Base-by-base conservation (phyloP, 129 eudicot species). In the Helichrysum umbraculigerum region DNA sequence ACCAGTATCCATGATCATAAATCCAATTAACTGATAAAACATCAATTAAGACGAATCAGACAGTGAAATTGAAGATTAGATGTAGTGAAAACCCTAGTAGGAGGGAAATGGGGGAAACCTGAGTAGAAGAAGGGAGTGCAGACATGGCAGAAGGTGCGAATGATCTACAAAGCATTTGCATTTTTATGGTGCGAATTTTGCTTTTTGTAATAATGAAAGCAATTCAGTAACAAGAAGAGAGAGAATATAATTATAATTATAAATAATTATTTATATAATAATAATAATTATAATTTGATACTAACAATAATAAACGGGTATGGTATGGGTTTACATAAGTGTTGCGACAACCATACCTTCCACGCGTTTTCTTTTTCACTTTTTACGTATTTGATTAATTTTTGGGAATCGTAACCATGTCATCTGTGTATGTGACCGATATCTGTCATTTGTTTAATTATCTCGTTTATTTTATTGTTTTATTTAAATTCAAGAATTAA, bases 121-220 rank as follows among this genome's bases (percentile, higher is more conserved):
- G 68, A 66, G 88, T 25, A 81, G 87, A 81, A 81, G 87, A 81
- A 83, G 92, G 86, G 76, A 87, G 76, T 68, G 96, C 80, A 71
- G 86, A 84, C 87, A 90, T 87, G 85, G 90, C 85, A 33, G 81
- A 70, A 39, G 87, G 81, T 20, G 65, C 37, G 30, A 72, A 69
- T 39, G 84, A 79, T 82, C 83, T 85, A 42, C 87, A 83, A 37
- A 87, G 78, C 87, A 75, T 77, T 70, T 85, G 90, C 92, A 81
- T 79, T 65, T 73, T 74, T 59, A 59, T 50, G 19, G 60, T 17
- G 62, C 19, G 73, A 79, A 51, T 29, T 80, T 66, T 44, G 83
- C 74, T 79, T 79, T 68, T 73, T 66, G 83, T 80, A 79, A 65
- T 80, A 79, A 65, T 41, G 30, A 65, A 54, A 9, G 59, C 4